Evolutionary conservation across 495 filamentous ascomycete species (phyloP), one percentile per base, ranked within the genome.

Genomic region (Neurospora discreta): DNA sequence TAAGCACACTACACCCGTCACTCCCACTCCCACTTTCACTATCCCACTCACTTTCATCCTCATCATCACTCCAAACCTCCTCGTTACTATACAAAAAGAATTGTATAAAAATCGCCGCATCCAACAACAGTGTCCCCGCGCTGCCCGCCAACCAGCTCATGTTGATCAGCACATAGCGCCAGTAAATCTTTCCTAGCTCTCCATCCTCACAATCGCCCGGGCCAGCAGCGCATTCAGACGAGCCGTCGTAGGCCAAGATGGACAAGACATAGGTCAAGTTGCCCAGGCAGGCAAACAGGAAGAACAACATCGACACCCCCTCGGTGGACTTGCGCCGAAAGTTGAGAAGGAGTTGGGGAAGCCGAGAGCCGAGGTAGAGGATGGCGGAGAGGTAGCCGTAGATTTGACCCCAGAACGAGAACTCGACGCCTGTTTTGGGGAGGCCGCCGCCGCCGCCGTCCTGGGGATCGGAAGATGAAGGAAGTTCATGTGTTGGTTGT

Each of bases 211-310:
- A 91, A 13, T 80, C 73, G 15, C 78, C 78, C 43, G 77, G 74
- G 18, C 75, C 76, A 5, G 73, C 80, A 10, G 70, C 79, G 75
- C 88, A 90, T 41, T 82, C 79, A 5, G 95, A 91, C 23, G 52
- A 65, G 15, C 52, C 52, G 23, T 92, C 91, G 76, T 91, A 97
- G 8, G 93, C 94, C 65, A 98, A 82, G 46, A 99, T 98, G n/a
- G 88, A 91, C 20, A 97, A 78, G 6, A 98, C 93, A 76, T 96
- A 99, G 0, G 95, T 97, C 70, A 95, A 75, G 77, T 99, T 99
- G 3, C 95, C 95, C 26, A 98, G 86, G 78, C 94, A 97, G 9
- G 95, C 95, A 78, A 99, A 99, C 20, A 98, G 82, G 83, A 99
- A 99, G 83, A 99, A 99, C 0, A 99, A 84, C 75, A 97, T 85